Conservation (phyloP, 2,329 filamentous ascomycete genomes). For the Pyricularia sp. region DNA sequence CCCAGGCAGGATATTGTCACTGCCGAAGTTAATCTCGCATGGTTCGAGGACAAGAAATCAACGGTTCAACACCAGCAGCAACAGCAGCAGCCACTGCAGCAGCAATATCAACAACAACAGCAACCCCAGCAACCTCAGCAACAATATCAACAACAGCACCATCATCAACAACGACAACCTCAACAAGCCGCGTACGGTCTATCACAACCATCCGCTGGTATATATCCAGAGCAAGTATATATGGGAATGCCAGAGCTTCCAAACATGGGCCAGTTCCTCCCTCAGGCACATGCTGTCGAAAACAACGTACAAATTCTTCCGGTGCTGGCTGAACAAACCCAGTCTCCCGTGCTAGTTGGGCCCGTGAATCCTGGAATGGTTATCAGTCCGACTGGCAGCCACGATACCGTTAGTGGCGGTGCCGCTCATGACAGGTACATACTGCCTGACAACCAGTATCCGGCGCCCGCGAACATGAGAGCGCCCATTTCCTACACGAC, state of each 20-base stretch:
- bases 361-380: neutral
- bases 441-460: neutral
- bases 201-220: neutral
- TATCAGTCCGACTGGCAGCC: neutral
- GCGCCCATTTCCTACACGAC: neutral
- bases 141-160: neutral
- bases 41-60: neutral
- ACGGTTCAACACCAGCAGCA: neutral
- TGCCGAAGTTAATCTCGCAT: constrained; percentile 39
- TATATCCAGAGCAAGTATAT: neutral
- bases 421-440: neutral
- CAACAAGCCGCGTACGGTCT: neutral
- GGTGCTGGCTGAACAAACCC: neutral
- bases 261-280: neutral
- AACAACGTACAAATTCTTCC: neutral
- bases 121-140: neutral
- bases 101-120: neutral
- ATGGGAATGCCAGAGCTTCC: neutral
- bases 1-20: constrained; percentile 50
- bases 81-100: neutral
- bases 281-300: neutral
- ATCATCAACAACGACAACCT: neutral
- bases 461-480: neutral
- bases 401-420: neutral
- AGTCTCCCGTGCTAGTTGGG: neutral